phyloP scores from a whole-genome alignment of 768 basidiomycete species.

The Hydnum rufescens region DNA sequence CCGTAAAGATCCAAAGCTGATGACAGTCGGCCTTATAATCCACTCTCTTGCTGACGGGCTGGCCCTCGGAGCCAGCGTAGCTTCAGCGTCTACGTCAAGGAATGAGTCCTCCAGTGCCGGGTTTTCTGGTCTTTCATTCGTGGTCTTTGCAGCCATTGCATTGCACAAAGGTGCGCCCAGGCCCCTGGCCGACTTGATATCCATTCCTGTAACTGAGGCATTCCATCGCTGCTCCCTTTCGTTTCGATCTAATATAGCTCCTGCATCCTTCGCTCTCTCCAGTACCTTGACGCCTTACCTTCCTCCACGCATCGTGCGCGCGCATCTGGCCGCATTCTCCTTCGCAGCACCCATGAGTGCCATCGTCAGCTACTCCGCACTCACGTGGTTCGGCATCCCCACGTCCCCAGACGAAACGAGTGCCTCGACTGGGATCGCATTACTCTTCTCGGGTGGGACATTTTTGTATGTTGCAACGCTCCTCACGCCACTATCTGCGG shows the following conservation, averaged over 20 bases:
- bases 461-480: too few relatives aligned
- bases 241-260: too few relatives aligned
- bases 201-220: conserved; percentile 14
- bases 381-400: conserved; percentile 31
- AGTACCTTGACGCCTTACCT: conserved; percentile 55
- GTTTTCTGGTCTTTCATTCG: conserved; percentile 58
- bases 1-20: conserved; percentile 13
- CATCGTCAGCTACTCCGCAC: conserved; percentile 47
- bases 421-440: conserved; percentile 50
- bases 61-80: conserved; percentile 40
- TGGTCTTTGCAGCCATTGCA: conserved; percentile 80
- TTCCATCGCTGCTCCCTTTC: conserved; percentile 11
- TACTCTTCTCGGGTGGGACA: conserved; percentile 64
- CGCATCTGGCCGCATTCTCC: conserved; percentile 59
- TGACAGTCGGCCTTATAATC: conserved; percentile 70
- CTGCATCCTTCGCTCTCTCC: conserved; percentile 77
- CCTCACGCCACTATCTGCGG: conserved; percentile 43
- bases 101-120: too few relatives aligned
- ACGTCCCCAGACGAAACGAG: conserved; percentile 16
- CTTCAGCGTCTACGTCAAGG: background rate
- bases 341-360: conserved; percentile 72
- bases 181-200: too few relatives aligned
- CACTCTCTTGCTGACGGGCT: conserved; percentile 88
- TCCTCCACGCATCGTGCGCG: conserved; percentile 45
- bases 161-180: too few relatives aligned